Percentiles rank a stretch among this genome's conserved stretches.
Conservation (phyloP, 2,329 filamentous ascomycete species). For the Bipolaris bicolor region DNA sequence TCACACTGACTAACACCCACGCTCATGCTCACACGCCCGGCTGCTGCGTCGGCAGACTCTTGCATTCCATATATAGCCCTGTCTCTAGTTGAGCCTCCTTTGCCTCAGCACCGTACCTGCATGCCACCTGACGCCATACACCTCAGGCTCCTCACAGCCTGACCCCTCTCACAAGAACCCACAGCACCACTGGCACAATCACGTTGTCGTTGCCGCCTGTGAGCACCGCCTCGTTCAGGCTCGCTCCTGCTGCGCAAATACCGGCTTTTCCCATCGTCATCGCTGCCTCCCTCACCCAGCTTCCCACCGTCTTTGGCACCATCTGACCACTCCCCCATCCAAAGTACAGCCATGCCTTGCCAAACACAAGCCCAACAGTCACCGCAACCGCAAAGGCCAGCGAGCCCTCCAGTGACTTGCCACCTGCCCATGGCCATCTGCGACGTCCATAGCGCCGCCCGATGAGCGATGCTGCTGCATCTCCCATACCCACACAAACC, state of each 20-base stretch:
- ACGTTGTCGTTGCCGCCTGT: slow-evolving; percentile 99
- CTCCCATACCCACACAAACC: slow-evolving; percentile 92
- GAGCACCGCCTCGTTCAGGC: slow-evolving; percentile 90
- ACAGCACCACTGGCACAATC: slow-evolving; percentile 89
- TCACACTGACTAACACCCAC: no score
- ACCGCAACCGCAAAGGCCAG: slow-evolving; percentile 83
- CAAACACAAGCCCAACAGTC: slow-evolving; percentile 71
- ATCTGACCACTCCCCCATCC: slow-evolving; percentile 65
- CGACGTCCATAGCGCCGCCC: slow-evolving; percentile 82
- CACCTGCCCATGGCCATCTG: slow-evolving; percentile 97
- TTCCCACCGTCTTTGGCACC: slow-evolving; percentile 51
- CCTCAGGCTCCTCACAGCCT: slow-evolving; percentile 42
- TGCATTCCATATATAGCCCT: not conserved
- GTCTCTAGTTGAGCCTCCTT: not conserved
- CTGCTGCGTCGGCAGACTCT: not conserved
- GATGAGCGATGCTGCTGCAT: slow-evolving; percentile 89
- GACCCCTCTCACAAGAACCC: slow-evolving; percentile 86
- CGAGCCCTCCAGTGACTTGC: slow-evolving; percentile 90
- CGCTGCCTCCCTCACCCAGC: slow-evolving; percentile 29
- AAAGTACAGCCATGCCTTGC: slow-evolving; percentile 74
- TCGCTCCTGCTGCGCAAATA: slow-evolving; percentile 76
- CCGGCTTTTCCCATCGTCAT: slow-evolving; percentile 63
- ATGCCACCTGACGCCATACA: slow-evolving; percentile 8
- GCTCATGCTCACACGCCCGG: not conserved
- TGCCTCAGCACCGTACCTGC: slow-evolving; percentile 13